Percentiles rank a stretch among this genome's conserved stretches.
phyloP scores from a whole-genome alignment of 495 filamentous ascomycete species.

The Daldinia caldariorum region DNA sequence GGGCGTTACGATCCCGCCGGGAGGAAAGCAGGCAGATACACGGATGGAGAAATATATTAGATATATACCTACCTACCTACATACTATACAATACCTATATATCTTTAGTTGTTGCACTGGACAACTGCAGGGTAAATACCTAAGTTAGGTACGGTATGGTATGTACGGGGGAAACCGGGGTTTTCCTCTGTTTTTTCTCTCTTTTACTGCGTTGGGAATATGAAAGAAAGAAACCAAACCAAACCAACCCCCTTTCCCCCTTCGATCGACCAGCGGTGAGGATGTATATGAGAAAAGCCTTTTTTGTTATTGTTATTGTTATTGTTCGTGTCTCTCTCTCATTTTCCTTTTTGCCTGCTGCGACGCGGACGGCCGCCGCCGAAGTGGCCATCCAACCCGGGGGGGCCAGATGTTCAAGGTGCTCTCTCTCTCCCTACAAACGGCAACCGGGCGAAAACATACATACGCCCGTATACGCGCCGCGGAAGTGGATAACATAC shows the following conservation, averaged over 20 bases:
- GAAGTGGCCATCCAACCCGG: constrained; percentile 39
- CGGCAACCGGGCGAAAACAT: constrained; percentile 17
- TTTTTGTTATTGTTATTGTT: neutral
- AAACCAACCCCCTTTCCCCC: neutral
- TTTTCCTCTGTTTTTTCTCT: neutral
- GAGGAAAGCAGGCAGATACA: neutral
- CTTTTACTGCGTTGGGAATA: constrained; percentile 8
- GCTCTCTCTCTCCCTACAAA: constrained; percentile 21
- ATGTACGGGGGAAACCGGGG: neutral
- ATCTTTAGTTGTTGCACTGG: no score
- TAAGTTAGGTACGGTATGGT: neutral
- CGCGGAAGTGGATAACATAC: neutral
- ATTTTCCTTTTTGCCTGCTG: constrained; percentile 24
- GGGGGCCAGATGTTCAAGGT: constrained; percentile 1
- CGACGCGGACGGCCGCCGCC: constrained; percentile 37
- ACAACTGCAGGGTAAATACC: constrained; percentile 1
- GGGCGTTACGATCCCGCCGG: constrained; percentile 22
- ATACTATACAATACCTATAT: neutral
- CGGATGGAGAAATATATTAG: constrained; percentile 16
- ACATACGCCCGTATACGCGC: neutral
- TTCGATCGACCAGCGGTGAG: constrained; percentile 18
- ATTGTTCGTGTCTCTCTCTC: no score
- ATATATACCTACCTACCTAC: no score
- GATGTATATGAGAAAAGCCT: neutral
- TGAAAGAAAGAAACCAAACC: neutral